Base-by-base conservation (phyloP, 495 filamentous ascomycete species). In the Penicillium crystallinum region DNA sequence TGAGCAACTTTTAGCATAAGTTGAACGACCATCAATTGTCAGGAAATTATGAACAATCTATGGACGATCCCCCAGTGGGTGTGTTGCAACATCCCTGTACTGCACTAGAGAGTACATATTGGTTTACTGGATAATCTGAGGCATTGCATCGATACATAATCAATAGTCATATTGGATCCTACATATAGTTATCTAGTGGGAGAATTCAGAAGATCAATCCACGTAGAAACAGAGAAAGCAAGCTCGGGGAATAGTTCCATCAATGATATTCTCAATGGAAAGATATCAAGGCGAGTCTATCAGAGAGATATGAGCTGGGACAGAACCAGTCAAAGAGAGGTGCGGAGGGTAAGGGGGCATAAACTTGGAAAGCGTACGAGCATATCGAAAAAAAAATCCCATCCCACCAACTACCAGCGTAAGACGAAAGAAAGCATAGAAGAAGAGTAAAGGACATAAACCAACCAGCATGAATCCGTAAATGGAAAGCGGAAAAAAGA, bases 401-500 rank as follows among this genome's bases (percentile, higher is more conserved):
- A 31, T 46, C 51, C 51, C 40, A 46, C 51, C 50, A 41, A 51
- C 30, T 43, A 52, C 29, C 46, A 46, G 33, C 15, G 42, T 23
- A 37, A 18, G 41, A 41, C 21, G 25, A 47, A 33, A 53, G 23
- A 46, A 54, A 45, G 19, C 42, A 39, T 27, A 1, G 25, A 49
- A 43, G 40, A 36, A 38, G 27, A 37, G 46, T 19, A 19, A 53
- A 53, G 31, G 21, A 54, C 43, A 35, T 25, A 36, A 45, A 36
- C 62, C 56, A 46, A 46, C 56, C 59, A 40, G 34, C 34, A 49
- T 49, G 40, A 37, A 53, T 50, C 50, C 29, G 23, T 41, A 54
- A 53, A 23, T 47, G 40, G 49, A 49, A 33, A 55, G 19, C 50
- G 15, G 27, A 43, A 53, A 52, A 57, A 58, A 49, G 61, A 64